phyloP scores from a whole-genome alignment of 495 filamentous ascomycete species.

The Neurospora sp. region DNA sequence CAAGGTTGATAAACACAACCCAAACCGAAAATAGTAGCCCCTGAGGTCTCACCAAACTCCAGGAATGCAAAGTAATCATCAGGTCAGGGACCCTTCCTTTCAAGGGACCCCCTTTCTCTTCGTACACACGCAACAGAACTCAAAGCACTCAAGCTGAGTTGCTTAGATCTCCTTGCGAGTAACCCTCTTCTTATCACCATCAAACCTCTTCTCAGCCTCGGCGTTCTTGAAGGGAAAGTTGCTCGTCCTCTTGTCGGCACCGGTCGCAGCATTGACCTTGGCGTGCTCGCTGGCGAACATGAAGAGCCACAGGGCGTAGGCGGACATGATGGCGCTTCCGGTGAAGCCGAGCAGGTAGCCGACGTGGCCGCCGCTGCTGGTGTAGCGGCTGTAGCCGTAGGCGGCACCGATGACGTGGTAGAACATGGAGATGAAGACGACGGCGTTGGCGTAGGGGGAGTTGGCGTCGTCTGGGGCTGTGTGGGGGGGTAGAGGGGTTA shows the following conservation, averaged over 20 bases:
- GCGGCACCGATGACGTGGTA: slow-evolving; percentile 57
- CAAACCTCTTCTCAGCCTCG: slow-evolving; percentile 14
- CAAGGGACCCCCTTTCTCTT: not conserved
- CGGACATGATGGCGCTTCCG: slow-evolving; percentile 42
- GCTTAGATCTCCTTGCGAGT: not conserved
- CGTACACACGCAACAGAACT: not conserved
- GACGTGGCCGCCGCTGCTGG: slow-evolving; percentile 33
- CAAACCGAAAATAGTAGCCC: not conserved
- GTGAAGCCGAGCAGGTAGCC: slow-evolving; percentile 45
- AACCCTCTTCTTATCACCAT: not conserved
- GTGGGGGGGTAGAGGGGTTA: not conserved
- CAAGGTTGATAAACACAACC: not conserved
- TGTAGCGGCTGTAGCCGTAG: slow-evolving; percentile 59
- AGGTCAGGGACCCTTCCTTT: not conserved
- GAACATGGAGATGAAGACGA: slow-evolving; percentile 51
- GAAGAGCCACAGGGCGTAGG: slow-evolving; percentile 61
- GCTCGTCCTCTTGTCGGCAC: slow-evolving; percentile 68
- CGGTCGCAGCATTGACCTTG: slow-evolving; percentile 57
- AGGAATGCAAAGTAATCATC: not conserved
- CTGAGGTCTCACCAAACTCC: not conserved
- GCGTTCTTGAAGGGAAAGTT: slow-evolving; percentile 77
- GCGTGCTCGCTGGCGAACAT: slow-evolving; percentile 60
- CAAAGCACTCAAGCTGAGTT: not conserved
- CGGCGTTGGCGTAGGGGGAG: slow-evolving; percentile 35
- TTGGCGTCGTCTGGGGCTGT: slow-evolving; percentile 12